Evolutionary conservation across 768 basidiomycete genomes (phyloP), one percentile per base, ranked within the genome.

Genomic region (Phaeolepiota aurea): DNA sequence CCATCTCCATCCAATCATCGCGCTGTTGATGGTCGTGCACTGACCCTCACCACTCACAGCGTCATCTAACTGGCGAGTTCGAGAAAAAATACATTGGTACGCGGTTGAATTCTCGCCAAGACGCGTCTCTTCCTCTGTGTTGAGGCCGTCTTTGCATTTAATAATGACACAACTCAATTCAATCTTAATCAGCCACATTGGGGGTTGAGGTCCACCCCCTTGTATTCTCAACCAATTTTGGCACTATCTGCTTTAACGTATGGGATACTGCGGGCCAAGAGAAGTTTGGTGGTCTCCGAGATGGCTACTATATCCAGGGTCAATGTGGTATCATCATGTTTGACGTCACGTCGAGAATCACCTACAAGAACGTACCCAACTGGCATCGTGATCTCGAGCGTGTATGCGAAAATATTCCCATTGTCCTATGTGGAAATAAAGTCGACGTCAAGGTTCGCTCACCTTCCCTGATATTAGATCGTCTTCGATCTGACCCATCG

Each of bases 241-340:
- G 96, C 54, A 94, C 85, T 30, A 91, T 99, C 72, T 87, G 87
- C 71, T 99, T 99, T 80, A 98, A 98, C 61, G 94, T 97, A 40
- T 99, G 96, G 96, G 96, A 99, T 64, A 99, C 96, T 21, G 96
- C 96, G 41, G 96, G 96, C 32, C 96, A 99, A 73, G 96, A 99
- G 70, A 99, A 98, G 72, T 99, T 99, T 52, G 96, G 94, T 70
- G 93, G 92, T 58, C 86, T 97, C 47, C 87, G 92, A 48, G 92
- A 96, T 65, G 92, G 93, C 34, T 92, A 90, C 66, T 90, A 90
- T 66, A 90, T 91, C 61, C 89, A 93, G 67, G 92, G 92, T 54
- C 96, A 99, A 66, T 98, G 92, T 58, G 96, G 96, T 54, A 98
- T 99, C 74, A 98, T 99, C 80, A 98, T 99, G 96, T 98, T 98